Percentiles rank a stretch among this genome's conserved stretches.
These are phyloP conservation scores for Pichia sp. DNA, from an alignment of 1,139 yeast species.

Conservation along the genomic window DNA sequence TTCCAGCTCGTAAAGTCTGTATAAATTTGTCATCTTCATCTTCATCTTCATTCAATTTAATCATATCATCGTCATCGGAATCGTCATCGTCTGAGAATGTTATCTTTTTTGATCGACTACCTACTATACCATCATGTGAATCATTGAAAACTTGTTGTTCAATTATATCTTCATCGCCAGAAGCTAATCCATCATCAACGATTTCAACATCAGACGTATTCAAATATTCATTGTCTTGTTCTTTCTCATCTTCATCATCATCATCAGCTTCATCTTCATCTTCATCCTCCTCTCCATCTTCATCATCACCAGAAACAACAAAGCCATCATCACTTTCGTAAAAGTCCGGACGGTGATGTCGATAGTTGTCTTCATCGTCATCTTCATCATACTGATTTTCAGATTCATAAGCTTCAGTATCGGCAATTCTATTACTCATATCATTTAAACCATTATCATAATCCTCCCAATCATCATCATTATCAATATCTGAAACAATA, in stretches of 20 bases:
- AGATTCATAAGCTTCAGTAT: slow-evolving; percentile 3
- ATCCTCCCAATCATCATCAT: slow-evolving; percentile 15
- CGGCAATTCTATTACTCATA: background rate
- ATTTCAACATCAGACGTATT: slow-evolving; percentile 4
- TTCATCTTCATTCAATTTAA: background rate
- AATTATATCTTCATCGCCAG: slow-evolving; percentile 13
- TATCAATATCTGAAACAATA: background rate
- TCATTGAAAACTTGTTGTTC: background rate
- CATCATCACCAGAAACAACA: slow-evolving; percentile 16
- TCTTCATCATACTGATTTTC: slow-evolving; percentile 3
- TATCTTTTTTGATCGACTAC: background rate
- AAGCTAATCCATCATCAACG: slow-evolving; percentile 6
- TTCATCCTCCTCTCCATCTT: slow-evolving; percentile 1
- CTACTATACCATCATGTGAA: slow-evolving; percentile 3
- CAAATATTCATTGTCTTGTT: slow-evolving; percentile 1
- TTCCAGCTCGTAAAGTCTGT: background rate
- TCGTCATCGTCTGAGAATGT: background rate
- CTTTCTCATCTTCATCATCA: background rate
- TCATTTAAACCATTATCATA: slow-evolving; percentile 11
- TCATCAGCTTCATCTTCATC: background rate
- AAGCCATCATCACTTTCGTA: slow-evolving; percentile 18
- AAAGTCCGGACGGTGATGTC: background rate
- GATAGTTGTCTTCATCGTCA: background rate
- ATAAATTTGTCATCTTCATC: slow-evolving; percentile 5
- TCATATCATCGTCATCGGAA: background rate